phyloP scores from a whole-genome alignment of 148 eudicot genomes.

The Camellia japonica region DNA sequence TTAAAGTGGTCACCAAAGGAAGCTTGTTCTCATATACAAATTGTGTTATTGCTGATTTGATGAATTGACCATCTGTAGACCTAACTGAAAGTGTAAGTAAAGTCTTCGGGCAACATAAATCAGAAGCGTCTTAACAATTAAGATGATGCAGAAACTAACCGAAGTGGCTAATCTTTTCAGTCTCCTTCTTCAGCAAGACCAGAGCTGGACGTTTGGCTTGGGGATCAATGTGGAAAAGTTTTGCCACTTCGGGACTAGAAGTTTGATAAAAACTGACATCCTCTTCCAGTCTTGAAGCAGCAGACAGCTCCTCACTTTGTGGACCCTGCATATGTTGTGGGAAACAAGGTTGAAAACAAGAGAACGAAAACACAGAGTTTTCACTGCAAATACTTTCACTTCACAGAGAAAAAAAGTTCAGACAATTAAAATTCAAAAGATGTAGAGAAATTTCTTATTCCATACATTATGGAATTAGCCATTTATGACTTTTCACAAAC shows the following conservation, averaged over 20 bases:
- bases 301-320: constrained; percentile 73
- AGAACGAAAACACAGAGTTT: neutral
- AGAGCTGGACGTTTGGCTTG: constrained; percentile 72
- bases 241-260: constrained; percentile 63
- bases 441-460: neutral
- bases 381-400: neutral
- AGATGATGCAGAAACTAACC: constrained; percentile 7
- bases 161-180: constrained; percentile 65
- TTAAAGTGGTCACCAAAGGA: constrained; percentile 72
- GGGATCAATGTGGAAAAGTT: constrained; percentile 67
- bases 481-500: neutral
- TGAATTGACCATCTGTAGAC: constrained; percentile 61
- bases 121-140: neutral
- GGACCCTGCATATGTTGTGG: constrained; percentile 54
- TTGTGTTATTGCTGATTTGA: constrained; percentile 56
- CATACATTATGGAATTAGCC: neutral
- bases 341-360: neutral
- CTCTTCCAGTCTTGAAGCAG: constrained; percentile 83
- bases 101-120: neutral
- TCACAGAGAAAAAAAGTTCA: too few relatives aligned
- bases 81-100: neutral
- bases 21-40: constrained; percentile 82
- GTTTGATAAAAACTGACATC: constrained; percentile 90
- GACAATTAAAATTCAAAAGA: neutral
- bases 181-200: constrained; percentile 79